Base-by-base conservation (phyloP, 129 eudicot genomes). In the Gnaphalium uliginosum region DNA sequence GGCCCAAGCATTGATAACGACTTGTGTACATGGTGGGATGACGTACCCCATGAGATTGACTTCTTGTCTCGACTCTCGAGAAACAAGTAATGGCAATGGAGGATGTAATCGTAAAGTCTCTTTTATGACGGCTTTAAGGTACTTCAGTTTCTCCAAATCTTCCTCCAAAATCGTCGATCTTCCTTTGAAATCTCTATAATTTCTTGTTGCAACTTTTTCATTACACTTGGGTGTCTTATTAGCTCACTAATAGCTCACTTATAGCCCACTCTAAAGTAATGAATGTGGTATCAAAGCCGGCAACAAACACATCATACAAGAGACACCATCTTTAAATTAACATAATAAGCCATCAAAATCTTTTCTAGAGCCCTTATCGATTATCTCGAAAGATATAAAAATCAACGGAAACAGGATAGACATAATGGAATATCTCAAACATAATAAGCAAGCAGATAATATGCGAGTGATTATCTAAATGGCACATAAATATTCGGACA, bases 251-350 rank as follows among this genome's bases (percentile, higher is more conserved):
- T 26, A 26, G 29, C 29, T 32, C 6, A 32, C 35, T 32, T 22
- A 57, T 6, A 4, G 63, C 63, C 63, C 63, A 57, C 23, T 56
- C 62, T 56, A 56, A 5, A 56, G 22, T 19, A 4, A 21, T 21
- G 63, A n/a, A 57, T 57, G 63, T 57, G 10, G 63, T 21, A 57
- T 57, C 27, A 21, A 21, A n/a, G 10, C 63, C 63, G 21, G 63
- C 63, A 57, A 57, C 62, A 57, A 21, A 21, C 63, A 57, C 63
- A 57, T 57, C 63, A 27, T 57, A 57, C 63, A n/a, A 57, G 6
- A 19, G 19, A 21, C 24, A 21, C 21, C 18, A 51, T 51, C 21
- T 51, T 51, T 0, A 51, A n/a, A 19, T 51, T 51, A 51, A 5
- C 58, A 17, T 51, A 18, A 51, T 29, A n/a, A n/a, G n/a, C n/a